phyloP scores from a whole-genome alignment of 108 stramenopile species.

The Nitzschia sp. region DNA sequence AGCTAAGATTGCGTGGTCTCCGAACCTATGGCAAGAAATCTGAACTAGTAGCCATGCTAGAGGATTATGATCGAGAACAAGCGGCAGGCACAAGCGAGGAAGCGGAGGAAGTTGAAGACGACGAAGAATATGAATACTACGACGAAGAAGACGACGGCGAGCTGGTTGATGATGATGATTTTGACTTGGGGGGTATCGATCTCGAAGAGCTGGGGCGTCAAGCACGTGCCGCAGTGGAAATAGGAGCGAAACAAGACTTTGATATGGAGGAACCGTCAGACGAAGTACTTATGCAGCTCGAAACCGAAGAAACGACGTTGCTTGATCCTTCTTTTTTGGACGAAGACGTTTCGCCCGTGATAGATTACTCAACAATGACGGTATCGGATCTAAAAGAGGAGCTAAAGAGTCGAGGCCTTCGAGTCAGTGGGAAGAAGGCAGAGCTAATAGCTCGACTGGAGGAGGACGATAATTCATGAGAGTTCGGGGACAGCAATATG shows the following conservation, averaged over 20 bases:
- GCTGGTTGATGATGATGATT: not conserved
- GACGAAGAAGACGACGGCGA: constrained; percentile 1
- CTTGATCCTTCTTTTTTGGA: not conserved
- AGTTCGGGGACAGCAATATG: too few species aligned
- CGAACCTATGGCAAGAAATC: constrained; percentile 26
- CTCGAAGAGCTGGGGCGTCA: constrained; percentile 39
- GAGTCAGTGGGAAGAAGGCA: constrained; percentile 50
- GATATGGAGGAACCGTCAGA: constrained; percentile 35
- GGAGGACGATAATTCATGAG: not conserved
- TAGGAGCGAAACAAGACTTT: constrained; percentile 1
- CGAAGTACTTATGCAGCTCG: constrained; percentile 33
- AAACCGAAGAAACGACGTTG: constrained; percentile 18
- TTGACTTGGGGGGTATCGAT: constrained; percentile 29
- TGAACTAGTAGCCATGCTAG: constrained; percentile 19
- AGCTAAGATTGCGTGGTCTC: constrained; percentile 22
- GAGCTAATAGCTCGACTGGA: constrained; percentile 47
- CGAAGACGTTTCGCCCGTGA: not conserved
- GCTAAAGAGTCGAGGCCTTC: constrained; percentile 42
- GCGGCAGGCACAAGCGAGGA: not conserved
- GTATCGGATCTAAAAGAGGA: constrained; percentile 46
- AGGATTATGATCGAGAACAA: constrained; percentile 11
- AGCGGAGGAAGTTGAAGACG: constrained; percentile 5
- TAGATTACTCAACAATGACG: constrained; percentile 31
- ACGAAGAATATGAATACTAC: not conserved
- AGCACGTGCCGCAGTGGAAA: constrained; percentile 44